These are phyloP conservation scores for Aspergillus olivimuriae DNA, from an alignment of 495 filamentous ascomycete species.

Conservation along the genomic window DNA sequence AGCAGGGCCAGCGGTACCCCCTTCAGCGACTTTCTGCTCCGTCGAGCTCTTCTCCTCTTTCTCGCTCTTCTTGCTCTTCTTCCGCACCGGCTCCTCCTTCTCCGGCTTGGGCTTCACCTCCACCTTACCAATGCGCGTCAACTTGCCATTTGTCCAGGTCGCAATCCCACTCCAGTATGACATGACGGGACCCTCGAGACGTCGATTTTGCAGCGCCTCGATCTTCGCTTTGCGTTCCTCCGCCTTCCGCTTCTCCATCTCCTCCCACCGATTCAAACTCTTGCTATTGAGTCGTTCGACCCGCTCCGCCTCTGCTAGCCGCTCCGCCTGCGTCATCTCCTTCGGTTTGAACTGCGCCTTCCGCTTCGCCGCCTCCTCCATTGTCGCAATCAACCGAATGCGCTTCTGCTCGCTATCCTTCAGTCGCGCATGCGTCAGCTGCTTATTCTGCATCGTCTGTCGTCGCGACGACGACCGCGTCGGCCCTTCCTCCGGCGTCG, in stretches of 20 bases:
- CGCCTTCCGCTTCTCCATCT: constrained; percentile 76
- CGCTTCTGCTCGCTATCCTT: constrained; percentile 77
- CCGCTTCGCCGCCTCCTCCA: constrained; percentile 80
- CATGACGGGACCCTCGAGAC: constrained; percentile 82
- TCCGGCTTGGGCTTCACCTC: constrained; percentile 47
- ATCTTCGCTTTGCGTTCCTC: constrained; percentile 76
- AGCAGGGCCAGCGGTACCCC: constrained; percentile 10
- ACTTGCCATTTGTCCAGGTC: constrained; percentile 66
- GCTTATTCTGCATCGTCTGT: constrained; percentile 79
- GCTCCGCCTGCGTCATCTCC: constrained; percentile 83
- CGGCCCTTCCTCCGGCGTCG: constrained; percentile 69
- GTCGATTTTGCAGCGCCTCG: constrained; percentile 76
- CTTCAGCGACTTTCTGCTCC: constrained; percentile 18
- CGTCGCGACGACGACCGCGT: constrained; percentile 75
- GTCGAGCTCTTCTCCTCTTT: constrained; percentile 25
- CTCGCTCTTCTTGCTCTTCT: constrained; percentile 30
- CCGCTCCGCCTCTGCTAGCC: constrained; percentile 73
- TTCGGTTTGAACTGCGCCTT: constrained; percentile 70
- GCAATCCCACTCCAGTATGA: constrained; percentile 89
- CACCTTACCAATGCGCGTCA: constrained; percentile 66
- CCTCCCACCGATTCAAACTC: constrained; percentile 91
- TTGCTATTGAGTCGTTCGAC: constrained; percentile 81
- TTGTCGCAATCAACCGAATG: constrained; percentile 68
- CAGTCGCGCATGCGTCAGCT: constrained; percentile 73
- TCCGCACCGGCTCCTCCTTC: constrained; percentile 27